Percentiles rank a stretch among this genome's conserved stretches.
Evolutionary conservation across 2,329 filamentous ascomycete species (phyloP).

Genomic region (Bretziella fagacearum): DNA sequence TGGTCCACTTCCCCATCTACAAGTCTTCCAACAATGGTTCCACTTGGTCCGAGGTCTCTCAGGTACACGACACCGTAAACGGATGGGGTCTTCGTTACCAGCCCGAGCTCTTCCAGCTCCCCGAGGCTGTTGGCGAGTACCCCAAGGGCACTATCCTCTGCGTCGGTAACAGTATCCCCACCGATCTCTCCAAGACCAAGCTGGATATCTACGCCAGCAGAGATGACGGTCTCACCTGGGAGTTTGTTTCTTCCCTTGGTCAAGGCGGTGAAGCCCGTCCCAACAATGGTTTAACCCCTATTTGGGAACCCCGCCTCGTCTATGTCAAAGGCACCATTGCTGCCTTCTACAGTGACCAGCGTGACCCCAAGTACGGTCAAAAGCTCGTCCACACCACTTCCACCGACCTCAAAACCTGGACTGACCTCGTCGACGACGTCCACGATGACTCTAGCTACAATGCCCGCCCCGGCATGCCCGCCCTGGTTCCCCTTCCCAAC

Average conservation of each 20-base stretch:
- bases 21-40: slow-evolving; percentile 35
- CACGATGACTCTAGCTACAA: slow-evolving; percentile 37
- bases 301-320: slow-evolving; percentile 57
- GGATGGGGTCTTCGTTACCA: slow-evolving; percentile 52
- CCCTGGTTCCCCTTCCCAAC: slow-evolving; percentile 39
- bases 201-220: slow-evolving; percentile 52
- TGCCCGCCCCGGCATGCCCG: slow-evolving; percentile 52
- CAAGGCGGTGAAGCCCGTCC: slow-evolving; percentile 43
- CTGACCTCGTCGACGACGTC: slow-evolving; percentile 40
- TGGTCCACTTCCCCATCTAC: slow-evolving; percentile 38
- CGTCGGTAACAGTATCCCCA: slow-evolving; percentile 42
- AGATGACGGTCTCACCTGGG: slow-evolving; percentile 46
- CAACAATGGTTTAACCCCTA: slow-evolving; percentile 47
- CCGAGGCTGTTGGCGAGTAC: slow-evolving; percentile 38
- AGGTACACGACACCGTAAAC: slow-evolving; percentile 46
- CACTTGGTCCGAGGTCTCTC: slow-evolving; percentile 46
- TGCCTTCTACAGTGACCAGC: slow-evolving; percentile 55
- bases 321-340: slow-evolving; percentile 42
- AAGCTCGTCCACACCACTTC: slow-evolving; percentile 50
- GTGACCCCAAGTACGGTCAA: slow-evolving; percentile 47
- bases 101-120: slow-evolving; percentile 49
- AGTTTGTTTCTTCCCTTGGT: slow-evolving; percentile 49
- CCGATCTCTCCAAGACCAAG: slow-evolving; percentile 42
- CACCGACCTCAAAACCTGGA: slow-evolving; percentile 43
- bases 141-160: slow-evolving; percentile 45